These are phyloP conservation scores for Diaporthe sp. DNA, from an alignment of 2,329 filamentous ascomycete species.

Conservation along the genomic window DNA sequence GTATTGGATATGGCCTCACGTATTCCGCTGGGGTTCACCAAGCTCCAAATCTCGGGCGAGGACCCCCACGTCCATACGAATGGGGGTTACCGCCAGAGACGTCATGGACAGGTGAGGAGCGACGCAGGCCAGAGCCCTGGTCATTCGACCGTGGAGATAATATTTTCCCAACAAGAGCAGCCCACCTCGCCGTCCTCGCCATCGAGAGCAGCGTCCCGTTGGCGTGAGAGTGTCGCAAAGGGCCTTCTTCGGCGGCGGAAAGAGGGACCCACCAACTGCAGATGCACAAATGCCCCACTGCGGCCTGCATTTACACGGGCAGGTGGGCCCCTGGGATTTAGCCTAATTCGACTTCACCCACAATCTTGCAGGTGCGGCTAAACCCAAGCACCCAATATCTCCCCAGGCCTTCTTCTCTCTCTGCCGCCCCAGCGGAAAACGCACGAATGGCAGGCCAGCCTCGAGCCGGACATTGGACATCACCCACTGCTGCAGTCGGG, in stretches of 20 bases:
- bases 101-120: neutral
- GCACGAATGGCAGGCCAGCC: neutral
- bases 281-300: neutral
- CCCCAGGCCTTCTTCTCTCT: neutral
- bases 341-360: constrained; percentile 38
- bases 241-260: constrained; percentile 17
- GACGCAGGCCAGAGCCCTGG: neutral
- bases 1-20: constrained; percentile 10
- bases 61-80: neutral
- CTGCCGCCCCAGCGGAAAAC: neutral
- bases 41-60: neutral
- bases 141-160: neutral
- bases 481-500: neutral
- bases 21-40: neutral
- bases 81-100: neutral
- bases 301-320: constrained; percentile 13
- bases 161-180: neutral
- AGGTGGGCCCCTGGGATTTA: constrained; percentile 34
- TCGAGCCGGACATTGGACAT: neutral
- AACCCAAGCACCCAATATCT: constrained; percentile 19
- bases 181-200: neutral
- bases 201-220: neutral
- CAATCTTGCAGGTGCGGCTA: constrained; percentile 45
- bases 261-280: constrained; percentile 46
- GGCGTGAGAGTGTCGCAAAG: neutral